Conservation (phyloP, 768 basidiomycete genomes). For the Amanita muscaria region DNA sequence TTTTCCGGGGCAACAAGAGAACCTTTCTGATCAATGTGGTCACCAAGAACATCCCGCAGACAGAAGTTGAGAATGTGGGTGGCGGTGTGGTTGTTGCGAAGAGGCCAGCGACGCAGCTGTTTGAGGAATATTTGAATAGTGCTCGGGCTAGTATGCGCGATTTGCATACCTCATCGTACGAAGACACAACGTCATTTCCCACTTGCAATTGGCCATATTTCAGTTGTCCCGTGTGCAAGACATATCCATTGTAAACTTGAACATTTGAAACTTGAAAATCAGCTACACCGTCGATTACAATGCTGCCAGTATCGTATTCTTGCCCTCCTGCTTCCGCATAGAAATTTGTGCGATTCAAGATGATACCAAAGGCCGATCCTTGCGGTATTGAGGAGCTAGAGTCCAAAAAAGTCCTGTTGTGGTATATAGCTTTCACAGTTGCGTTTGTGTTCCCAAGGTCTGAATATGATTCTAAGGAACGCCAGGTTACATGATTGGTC, state of each 20-base stretch:
- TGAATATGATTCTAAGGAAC: slow-evolving; percentile 20
- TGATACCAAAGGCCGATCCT: slow-evolving; percentile 67
- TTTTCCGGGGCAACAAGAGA: slow-evolving; percentile 94
- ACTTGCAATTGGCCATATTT: slow-evolving; percentile 81
- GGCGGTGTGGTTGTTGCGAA: slow-evolving; percentile 96
- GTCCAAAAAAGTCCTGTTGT: slow-evolving; percentile 62
- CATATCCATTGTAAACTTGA: slow-evolving; percentile 92
- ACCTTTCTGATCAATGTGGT: slow-evolving; percentile 97
- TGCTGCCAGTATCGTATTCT: slow-evolving; percentile 92
- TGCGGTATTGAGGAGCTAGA: slow-evolving; percentile 62
- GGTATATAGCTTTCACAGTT: slow-evolving; percentile 76
- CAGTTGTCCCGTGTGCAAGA: slow-evolving; percentile 83
- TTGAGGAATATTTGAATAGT: neutral
- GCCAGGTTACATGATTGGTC: neutral
- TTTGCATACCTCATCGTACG: slow-evolving; percentile 77
- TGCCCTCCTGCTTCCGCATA: slow-evolving; percentile 98
- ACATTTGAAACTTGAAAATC: slow-evolving; percentile 94
- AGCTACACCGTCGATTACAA: slow-evolving; percentile 83
- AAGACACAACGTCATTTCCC: slow-evolving; percentile 76
- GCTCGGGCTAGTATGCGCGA: neutral
- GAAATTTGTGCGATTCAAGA: slow-evolving; percentile 91
- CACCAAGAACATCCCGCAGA: slow-evolving; percentile 89
- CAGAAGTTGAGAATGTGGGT: slow-evolving; percentile 96
- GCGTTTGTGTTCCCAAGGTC: slow-evolving; percentile 73
- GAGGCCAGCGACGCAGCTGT: slow-evolving; percentile 86